Percentiles rank a stretch among this genome's conserved stretches.
These are phyloP conservation scores for Beauveria varroae DNA, from an alignment of 2,329 filamentous ascomycete genomes.

Conservation along the genomic window DNA sequence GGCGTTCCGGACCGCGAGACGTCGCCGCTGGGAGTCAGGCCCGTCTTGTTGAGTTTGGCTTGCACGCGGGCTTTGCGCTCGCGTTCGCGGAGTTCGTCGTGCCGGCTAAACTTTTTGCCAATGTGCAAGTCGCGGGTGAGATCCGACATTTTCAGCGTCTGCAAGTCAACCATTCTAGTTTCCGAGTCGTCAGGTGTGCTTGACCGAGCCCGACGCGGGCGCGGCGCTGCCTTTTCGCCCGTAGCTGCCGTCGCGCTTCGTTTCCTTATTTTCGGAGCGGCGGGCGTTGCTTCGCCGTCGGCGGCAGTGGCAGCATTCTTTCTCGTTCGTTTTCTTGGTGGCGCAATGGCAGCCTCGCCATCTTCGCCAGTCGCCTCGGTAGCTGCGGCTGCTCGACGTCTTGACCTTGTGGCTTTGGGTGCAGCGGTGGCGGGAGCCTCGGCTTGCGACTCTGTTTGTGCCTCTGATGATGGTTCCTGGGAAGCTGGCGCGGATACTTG, in stretches of 20 bases:
- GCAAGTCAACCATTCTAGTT: conserved; percentile 54
- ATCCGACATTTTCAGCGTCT: conserved; percentile 63
- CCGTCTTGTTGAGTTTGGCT: conserved; percentile 21
- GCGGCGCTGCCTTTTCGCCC: conserved; percentile 16
- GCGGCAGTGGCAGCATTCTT: neutral
- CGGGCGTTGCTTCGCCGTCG: neutral
- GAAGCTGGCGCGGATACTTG: neutral
- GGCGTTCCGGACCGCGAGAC: conserved; percentile 14
- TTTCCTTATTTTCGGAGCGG: neutral
- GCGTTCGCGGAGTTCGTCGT: conserved; percentile 63
- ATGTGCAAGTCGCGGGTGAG: conserved; percentile 62
- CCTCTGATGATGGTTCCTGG: neutral
- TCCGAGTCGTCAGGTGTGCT: conserved; percentile 58
- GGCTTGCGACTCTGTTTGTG: neutral
- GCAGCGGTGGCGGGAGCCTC: neutral
- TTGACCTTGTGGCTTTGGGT: neutral
- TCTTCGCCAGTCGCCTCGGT: neutral
- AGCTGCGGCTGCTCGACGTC: conserved; percentile 4
- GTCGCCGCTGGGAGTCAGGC: conserved; percentile 18
- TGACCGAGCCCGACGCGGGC: conserved; percentile 34
- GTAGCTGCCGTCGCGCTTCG: conserved; percentile 3
- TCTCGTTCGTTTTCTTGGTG: conserved; percentile 10
- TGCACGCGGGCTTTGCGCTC: conserved; percentile 40
- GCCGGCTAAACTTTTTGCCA: conserved; percentile 68
- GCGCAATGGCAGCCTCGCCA: neutral